Percentiles rank a stretch among this genome's conserved stretches.
Conservation (phyloP, 306 rosid genomes). For the Dalbergia cochinchinensis region DNA sequence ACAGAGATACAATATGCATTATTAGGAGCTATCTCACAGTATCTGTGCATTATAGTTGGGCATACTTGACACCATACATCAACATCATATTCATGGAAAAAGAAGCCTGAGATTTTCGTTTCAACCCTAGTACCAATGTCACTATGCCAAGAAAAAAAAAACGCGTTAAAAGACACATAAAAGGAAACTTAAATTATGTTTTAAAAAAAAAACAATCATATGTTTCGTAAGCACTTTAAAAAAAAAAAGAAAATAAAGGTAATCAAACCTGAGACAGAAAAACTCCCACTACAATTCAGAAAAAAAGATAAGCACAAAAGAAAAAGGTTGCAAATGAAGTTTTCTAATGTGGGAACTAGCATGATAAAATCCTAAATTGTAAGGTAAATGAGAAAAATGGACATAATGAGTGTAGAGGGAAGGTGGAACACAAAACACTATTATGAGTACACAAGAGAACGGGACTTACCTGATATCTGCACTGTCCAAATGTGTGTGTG, state of each 20-base stretch:
- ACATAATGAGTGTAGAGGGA: not conserved
- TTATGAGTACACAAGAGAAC: not conserved
- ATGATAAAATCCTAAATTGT: too few species aligned
- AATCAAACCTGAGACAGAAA: not conserved
- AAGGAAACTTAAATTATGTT: not conserved
- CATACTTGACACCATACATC: too few species aligned
- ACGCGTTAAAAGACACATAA: not conserved
- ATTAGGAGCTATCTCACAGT: too few species aligned
- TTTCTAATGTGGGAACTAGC: not conserved
- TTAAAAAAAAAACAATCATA: not conserved
- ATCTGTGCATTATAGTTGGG: too few species aligned
- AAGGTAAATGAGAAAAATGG: too few species aligned
- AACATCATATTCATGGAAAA: too few species aligned
- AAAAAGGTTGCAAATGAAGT: too few species aligned
- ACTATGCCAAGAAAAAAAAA: not conserved
- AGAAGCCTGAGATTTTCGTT: not conserved
- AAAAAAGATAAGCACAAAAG: not conserved
- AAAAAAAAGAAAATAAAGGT: not conserved
- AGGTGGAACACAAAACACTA: not conserved
- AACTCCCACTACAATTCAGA: not conserved
- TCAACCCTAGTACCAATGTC: not conserved
- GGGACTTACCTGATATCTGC: not conserved
- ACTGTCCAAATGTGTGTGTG: not conserved
- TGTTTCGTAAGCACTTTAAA: not conserved
- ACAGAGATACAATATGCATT: too few species aligned